Conservation (phyloP, 208 protist species). For the Leishmania tropica region DNA sequence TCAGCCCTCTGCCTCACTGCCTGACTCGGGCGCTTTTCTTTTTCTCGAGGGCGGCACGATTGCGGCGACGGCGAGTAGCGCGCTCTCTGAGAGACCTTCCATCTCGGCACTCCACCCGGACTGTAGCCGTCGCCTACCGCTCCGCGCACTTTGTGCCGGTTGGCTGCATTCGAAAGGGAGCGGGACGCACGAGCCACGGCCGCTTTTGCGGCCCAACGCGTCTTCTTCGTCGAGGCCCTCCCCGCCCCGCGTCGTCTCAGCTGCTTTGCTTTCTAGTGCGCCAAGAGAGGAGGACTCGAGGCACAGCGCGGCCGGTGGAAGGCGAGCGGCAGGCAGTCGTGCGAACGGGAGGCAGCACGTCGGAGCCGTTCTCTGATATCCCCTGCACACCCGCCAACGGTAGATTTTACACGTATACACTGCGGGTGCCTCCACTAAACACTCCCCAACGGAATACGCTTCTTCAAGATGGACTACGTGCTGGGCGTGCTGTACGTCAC, state of each 20-base stretch:
- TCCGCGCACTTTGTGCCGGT: neutral
- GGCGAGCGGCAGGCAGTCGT: neutral
- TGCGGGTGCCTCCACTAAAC: neutral
- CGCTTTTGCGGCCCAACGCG: neutral
- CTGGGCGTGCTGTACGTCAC: constrained; percentile 44
- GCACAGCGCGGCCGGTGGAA: neutral
- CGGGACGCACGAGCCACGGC: neutral
- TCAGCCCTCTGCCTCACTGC: neutral
- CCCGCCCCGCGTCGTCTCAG: neutral
- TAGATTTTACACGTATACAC: neutral
- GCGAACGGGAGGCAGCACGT: neutral
- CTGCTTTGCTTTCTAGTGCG: neutral
- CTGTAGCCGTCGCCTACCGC: neutral
- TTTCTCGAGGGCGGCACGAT: neutral
- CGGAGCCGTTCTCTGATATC: neutral
- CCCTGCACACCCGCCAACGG: neutral
- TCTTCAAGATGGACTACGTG: constrained; percentile 40
- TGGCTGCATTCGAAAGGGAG: neutral
- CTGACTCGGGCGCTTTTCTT: neutral
- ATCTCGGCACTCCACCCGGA: neutral
- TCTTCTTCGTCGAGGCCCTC: neutral
- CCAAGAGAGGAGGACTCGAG: neutral
- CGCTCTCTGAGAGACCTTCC: neutral
- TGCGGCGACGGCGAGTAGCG: neutral
- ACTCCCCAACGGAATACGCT: neutral